Conservation (phyloP, 768 basidiomycete genomes). For the Boletus subparvulus region DNA sequence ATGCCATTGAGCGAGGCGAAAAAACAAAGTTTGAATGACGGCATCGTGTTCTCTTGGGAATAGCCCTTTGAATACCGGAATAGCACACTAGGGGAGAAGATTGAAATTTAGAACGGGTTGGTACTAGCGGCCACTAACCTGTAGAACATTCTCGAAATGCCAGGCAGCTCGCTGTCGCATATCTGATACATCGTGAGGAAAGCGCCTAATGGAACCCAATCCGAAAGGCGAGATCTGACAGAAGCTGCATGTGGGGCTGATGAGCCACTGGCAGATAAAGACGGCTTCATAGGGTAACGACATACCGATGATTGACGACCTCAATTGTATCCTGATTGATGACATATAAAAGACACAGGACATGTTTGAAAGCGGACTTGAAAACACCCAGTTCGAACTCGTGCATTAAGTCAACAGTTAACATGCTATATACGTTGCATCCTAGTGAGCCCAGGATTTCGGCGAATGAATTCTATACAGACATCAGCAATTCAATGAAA, state of each 20-base stretch:
- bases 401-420: constrained; percentile 38
- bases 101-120: no score
- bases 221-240: constrained; percentile 18
- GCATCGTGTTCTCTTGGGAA: constrained; percentile 27
- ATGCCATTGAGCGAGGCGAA: constrained; percentile 4
- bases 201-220: constrained; percentile 34
- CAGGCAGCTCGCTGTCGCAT: constrained; percentile 34
- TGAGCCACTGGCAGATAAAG: neutral
- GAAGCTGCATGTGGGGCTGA: constrained; percentile 7
- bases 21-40: constrained; percentile 21
- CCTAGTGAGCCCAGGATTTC: neutral
- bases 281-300: neutral
- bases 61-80: constrained; percentile 41
- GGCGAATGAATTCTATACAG: constrained; percentile 23
- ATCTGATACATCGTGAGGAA: constrained; percentile 36
- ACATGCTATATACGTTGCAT: neutral
- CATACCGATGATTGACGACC: constrained; percentile 27
- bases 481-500: constrained; percentile 21
- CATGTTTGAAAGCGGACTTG: constrained; percentile 36
- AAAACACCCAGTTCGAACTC: constrained; percentile 42
- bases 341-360: constrained; percentile 33
- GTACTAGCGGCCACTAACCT: constrained; percentile 5
- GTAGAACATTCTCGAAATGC: constrained; percentile 12
- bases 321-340: constrained; percentile 10
- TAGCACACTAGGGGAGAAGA: constrained; percentile 19